Evolutionary conservation across 2,329 filamentous ascomycete species (phyloP).

Genomic region (Elsinoe necatrix): DNA sequence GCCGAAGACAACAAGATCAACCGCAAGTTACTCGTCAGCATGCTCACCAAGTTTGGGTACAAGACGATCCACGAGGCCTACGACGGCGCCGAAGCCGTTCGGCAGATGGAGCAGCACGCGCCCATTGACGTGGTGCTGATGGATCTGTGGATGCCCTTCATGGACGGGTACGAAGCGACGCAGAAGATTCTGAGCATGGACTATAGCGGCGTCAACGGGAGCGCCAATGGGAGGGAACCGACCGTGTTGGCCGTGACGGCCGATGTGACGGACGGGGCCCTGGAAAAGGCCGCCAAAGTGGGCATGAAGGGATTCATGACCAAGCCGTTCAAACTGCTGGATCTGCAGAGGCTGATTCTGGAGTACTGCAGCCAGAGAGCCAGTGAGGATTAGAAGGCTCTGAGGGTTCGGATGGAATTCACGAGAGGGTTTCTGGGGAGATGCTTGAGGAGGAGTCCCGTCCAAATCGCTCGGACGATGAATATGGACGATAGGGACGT

Average conservation of each 20-base stretch:
- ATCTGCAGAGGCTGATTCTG: constrained; percentile 52
- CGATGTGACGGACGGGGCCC: constrained; percentile 56
- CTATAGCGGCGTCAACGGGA: constrained; percentile 18
- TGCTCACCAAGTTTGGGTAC: constrained; percentile 61
- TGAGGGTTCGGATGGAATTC: background rate
- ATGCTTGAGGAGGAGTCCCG: too few relatives aligned
- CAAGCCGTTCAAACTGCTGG: constrained; percentile 57
- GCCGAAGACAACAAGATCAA: constrained; percentile 69
- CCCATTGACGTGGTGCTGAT: constrained; percentile 58
- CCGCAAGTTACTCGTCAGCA: constrained; percentile 56
- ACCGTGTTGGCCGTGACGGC: constrained; percentile 57
- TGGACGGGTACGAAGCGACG: constrained; percentile 64
- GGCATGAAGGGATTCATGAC: constrained; percentile 63
- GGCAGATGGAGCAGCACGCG: constrained; percentile 40
- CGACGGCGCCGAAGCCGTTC: constrained; percentile 60
- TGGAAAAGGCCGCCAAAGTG: constrained; percentile 51
- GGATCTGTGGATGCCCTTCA: constrained; percentile 70
- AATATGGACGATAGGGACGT: background rate
- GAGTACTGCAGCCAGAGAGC: constrained; percentile 34
- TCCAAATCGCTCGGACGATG: background rate
- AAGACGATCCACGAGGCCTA: constrained; percentile 54
- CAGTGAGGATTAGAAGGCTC: background rate
- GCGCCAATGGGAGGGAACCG: constrained; percentile 22
- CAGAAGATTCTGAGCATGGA: constrained; percentile 50
- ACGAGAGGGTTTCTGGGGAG: background rate